Percentiles rank a stretch among this genome's conserved stretches.
These are phyloP conservation scores for Pulicaria dysenterica DNA, from an alignment of 129 eudicot species.

Conservation along the genomic window DNA sequence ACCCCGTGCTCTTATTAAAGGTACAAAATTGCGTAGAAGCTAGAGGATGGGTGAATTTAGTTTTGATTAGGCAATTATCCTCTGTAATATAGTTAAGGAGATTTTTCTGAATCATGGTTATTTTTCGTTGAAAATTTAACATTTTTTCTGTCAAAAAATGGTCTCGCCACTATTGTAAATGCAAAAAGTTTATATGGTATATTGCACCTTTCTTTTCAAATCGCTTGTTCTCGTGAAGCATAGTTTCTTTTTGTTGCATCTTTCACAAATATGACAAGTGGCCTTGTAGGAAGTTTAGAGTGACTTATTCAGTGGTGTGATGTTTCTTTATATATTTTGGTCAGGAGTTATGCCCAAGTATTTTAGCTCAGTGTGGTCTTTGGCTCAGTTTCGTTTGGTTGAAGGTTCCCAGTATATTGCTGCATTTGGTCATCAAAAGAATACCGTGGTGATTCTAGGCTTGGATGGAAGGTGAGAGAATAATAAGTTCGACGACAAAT, in stretches of 20 bases:
- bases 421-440: slow-evolving; percentile 88
- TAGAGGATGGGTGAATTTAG: too few species aligned
- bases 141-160: too few species aligned
- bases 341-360: slow-evolving; percentile 92
- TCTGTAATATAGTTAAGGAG: too few species aligned
- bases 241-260: too few species aligned
- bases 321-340: neutral
- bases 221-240: too few species aligned
- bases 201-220: too few species aligned
- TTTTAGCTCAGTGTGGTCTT: slow-evolving; percentile 92
- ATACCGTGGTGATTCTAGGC: slow-evolving; percentile 77
- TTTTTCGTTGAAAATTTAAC: too few species aligned
- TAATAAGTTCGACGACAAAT: neutral
- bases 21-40: slow-evolving; percentile 33
- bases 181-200: too few species aligned
- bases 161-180: too few species aligned
- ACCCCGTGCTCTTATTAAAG: slow-evolving; percentile 82
- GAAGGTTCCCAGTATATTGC: slow-evolving; percentile 74
- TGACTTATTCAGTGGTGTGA: neutral
- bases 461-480: slow-evolving; percentile 88
- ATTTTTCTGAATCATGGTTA: too few species aligned
- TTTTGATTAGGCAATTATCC: too few species aligned
- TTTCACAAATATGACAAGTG: too few species aligned
- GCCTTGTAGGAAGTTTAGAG: slow-evolving; percentile 4
- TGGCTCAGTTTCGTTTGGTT: slow-evolving; percentile 82